Base-by-base conservation (phyloP, 164 flowering plant genomes). In the Tetrastigma voinierianum region DNA sequence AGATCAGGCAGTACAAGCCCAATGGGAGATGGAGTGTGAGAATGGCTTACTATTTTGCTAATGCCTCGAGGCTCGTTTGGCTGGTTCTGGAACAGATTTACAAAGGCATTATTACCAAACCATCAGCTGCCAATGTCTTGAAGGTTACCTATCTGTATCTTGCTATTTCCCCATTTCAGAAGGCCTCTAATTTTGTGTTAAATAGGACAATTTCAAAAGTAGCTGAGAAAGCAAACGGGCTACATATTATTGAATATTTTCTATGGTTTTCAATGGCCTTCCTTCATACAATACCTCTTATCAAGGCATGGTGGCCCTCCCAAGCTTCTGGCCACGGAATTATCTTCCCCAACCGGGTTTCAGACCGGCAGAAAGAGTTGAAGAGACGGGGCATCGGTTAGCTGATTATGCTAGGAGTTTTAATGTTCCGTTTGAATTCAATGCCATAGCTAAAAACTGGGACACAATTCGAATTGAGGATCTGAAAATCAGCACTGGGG, bases 11-110 rank as follows among this genome's bases (percentile, higher is more conserved):
- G 6, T n/a, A n/a, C 40, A 32, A 3, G 40, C 40, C 40, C 40
- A 3, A 32, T 32, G 40, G 40, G 40, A 3, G 40, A 32, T 32
- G 40, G 40, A 7, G 7, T 32, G 40, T 7, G 54, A 69, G 79
- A 66, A 32, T 72, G 61, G 79, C 76, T 4, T 64, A 66, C 51
- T 72, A 69, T 62, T 72, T 76, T 62, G 76, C 76, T 11, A 46
- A 72, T 51, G 79, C 70, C 73, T 76, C 9, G 76, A 77, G 59
- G 80, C 80, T 32, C 80, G 80, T n/a, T 18, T 77, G 17, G 74
- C 76, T 52, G 77, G 80, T 7, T 56, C 57, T 19, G 77, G 72
- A 43, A 70, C 69, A 55, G 40, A 67, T 61, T 46, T 59, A 71
- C 52, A 54, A 17, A 8, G 15, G 65, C 17, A 11, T 62, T 19